Evolutionary conservation across 2,329 filamentous ascomycete genomes (phyloP), one percentile per base, ranked within the genome.

Genomic region (Trichoderma koningiopsis): DNA sequence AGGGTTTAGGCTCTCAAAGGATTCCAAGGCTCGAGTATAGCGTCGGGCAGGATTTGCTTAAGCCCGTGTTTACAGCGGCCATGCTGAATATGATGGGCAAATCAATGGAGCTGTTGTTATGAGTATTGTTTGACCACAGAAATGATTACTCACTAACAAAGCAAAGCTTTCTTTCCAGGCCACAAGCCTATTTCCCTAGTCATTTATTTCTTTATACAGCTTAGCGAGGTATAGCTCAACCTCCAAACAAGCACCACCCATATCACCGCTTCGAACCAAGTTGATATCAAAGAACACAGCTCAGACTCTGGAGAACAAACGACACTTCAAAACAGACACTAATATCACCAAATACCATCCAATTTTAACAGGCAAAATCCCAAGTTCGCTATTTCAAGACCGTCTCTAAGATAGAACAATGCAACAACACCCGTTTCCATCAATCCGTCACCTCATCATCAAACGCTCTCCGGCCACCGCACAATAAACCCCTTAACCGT

Each of bases 401-500:
- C 53, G 33, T 37, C 22, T 52, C 49, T 14, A 55, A 31, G 16
- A 43, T 27, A 43, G 37, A 35, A 14, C 64, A 60, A 68, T 62
- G 47, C 55, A 53, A 43, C 43, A 47, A 47, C 22, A 40, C 13
- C 55, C 47, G 35, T 40, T 40, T 52, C 55, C 52, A 56, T 10
- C 1, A 57, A 2, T 49, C 33, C 61, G 29, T 55, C 43, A 35
- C 2, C 11, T 13, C 37, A 14, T 22, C n/a, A 47, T 61, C 56
- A 68, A 10, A n/a, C 77, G 59, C 77, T 76, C 67, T 77, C 78
- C 0, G 85, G 82, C 92, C 92, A 96, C 70, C 83, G 83, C 72
- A 96, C 79, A 70, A 89, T 85, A 79, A 92, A 96, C 24, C 92
- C 92, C 74, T 91, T 94, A 8, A 96, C 93, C 8, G 92, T 97